Evolutionary conservation across 139 green algal genomes (phyloP), one percentile per base, ranked within the genome.

Genomic region (Closterium sp.): DNA sequence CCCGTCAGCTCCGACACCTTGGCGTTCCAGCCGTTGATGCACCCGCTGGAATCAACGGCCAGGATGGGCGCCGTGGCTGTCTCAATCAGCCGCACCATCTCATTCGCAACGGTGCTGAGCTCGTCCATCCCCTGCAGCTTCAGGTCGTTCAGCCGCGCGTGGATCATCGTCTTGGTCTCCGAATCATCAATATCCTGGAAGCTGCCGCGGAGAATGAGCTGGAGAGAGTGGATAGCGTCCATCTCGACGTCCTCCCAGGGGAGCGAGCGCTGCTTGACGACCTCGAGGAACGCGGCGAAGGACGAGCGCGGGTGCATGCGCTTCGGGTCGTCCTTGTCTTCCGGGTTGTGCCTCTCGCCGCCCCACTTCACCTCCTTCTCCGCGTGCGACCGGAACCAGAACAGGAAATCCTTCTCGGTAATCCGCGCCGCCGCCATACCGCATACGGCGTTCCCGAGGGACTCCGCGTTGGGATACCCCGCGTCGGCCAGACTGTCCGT

Each of bases 1-100:
- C 92, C 92, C 32, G 92, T 95, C 10, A 95, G 89, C 90, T 94
- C 70, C 45, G 90, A 92, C 34, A 95, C 85, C 91, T 95, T 95
- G 70, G 87, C 93, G 50, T 95, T 95, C 93, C 93, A 95, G 7
- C 88, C 92, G 70, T 91, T 95, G 45, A 95, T 88, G 13, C 31
- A 86, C 19, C 92, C 92, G 89, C 85, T 93, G 27, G 31, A 29
- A 45, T 92, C 73, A 21, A 95, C 93, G 9, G 90, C 93, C 21
- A 95, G 84, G 34, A 95, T 95, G 13, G 93, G 93, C 32, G 90
- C 90, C 22, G 90, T 92, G 21, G 93, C 93, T 17, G 93, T 95
- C 93, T 95, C 93, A n/a, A 95, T 95, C 30, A 95, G 32, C 0
- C 93, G 93, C 86, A 95, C 91, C 90, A 94, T 95, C 90, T 95